Evolutionary conservation across 2,329 filamentous ascomycete genomes (phyloP).

Genomic region (Allantophomopsis cytisporea): DNA sequence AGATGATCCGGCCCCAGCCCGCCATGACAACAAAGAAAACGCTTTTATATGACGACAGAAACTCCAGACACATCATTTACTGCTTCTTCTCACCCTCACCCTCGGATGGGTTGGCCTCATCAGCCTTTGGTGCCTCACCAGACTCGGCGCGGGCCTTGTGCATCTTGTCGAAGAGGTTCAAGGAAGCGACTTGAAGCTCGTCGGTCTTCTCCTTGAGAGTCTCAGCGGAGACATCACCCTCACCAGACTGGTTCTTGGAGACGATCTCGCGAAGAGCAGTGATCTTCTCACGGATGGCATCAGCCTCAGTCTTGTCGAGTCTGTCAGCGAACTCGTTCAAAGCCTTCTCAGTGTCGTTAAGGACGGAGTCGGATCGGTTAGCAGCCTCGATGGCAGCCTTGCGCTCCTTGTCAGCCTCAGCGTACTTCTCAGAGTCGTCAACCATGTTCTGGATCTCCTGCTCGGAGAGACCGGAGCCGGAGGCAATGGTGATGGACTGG

Average conservation of each 20-base stretch:
- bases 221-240: slow-evolving; percentile 71
- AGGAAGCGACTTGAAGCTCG: slow-evolving; percentile 86
- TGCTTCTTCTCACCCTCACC: slow-evolving; percentile 44
- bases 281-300: slow-evolving; percentile 91
- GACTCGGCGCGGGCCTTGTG: slow-evolving; percentile 81
- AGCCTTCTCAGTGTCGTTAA: slow-evolving; percentile 97
- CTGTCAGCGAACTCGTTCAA: slow-evolving; percentile 93
- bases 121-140: slow-evolving; percentile 37
- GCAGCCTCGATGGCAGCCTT: slow-evolving; percentile 90
- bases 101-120: slow-evolving; percentile 51
- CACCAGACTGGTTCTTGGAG: slow-evolving; percentile 86
- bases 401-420: slow-evolving; percentile 89
- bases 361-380: slow-evolving; percentile 91
- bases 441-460: slow-evolving; percentile 96
- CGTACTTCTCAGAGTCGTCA: slow-evolving; percentile 93
- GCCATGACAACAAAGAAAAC: slow-evolving; percentile 7
- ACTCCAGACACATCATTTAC: slow-evolving; percentile 25
- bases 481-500: slow-evolving; percentile 97
- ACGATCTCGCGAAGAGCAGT: slow-evolving; percentile 74
- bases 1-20: slow-evolving; percentile 13
- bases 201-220: slow-evolving; percentile 99
- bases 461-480: slow-evolving; percentile 91
- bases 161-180: slow-evolving; percentile 99
- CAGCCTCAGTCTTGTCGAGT: slow-evolving; percentile 92
- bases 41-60: slow-evolving; percentile 4